Base-by-base conservation (phyloP, 768 basidiomycete genomes). In the Pleurotus platypus region DNA sequence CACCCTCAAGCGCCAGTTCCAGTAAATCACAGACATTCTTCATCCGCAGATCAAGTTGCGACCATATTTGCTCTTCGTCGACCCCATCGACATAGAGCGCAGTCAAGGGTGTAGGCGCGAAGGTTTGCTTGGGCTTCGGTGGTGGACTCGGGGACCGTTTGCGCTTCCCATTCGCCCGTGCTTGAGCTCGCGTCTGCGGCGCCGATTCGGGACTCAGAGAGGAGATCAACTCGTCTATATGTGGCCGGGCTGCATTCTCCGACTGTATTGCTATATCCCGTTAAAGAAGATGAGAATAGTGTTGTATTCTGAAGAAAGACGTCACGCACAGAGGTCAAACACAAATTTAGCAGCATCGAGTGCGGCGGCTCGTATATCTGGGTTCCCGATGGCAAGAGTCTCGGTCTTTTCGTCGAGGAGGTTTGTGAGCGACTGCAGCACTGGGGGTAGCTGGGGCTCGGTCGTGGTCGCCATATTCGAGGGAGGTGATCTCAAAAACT, bases 41-140 rank as follows among this genome's bases (percentile, higher is more conserved):
- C 13, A 86, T 76, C 45, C 92, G 77, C 55, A 99, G 75, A 66
- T 98, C 96, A 55, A 98, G 70, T 72, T 99, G 96, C 40, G 87
- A 87, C 96, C 96, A 99, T 24, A 98, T 76, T 69, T 96, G 94
- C 57, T 92, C 90, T 20, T 83, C 79, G 62, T 86, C 88, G 83
- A 97, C 87, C 15, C 81, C 87, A 18, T 92, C 84, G 11, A 86
- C 75, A 58, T 85, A 90, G 16, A 99, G 80, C 37, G 81, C 82
- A 5, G 83, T 75, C 2, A 98, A 70, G 5, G 94, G 94, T 0
- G 96, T 97, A 22, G 73, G 73, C 50, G 75, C 66, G 49, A 86
- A 75, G 9, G 69, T 55, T 3, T 66, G 47, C 45, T 66, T 70
- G 27, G 68, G 64, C 37, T 58, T 63, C 18, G 68, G 62, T 15